Base-by-base conservation (phyloP, 1,139 yeast genomes). In the Zygosaccharomyces sapae region DNA sequence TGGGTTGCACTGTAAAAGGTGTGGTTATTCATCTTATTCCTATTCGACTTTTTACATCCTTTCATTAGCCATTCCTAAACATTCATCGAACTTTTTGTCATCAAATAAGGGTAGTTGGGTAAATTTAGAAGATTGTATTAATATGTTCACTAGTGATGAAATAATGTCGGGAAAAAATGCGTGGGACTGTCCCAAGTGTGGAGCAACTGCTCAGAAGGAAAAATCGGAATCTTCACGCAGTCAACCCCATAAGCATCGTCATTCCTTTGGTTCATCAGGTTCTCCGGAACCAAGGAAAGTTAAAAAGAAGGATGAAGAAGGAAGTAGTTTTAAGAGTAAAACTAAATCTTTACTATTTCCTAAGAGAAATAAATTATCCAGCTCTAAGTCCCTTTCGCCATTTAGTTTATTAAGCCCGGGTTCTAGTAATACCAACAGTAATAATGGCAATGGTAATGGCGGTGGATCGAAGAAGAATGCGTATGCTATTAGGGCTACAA, bases 131-230 rank as follows among this genome's bases (percentile, higher is more conserved):
- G 84, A 81, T 52, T 85, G 94, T 58, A 74, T 85, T 47, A 72
- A 76, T 39, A 75, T 81, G 62, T 84, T 80, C 61, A 81, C 85
- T 0, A 77, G 77, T 51, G 86, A 84, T 50, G 94, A 85, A 63
- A 65, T 81, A 0, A 66, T 85, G 45, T 75, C 79, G 8, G 88
- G 86, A 13, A 89, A 83, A 27, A 83, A 85, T 64, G 84, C 86
- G 6, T 85, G 94, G 94, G 74, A 78, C 52, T 85, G 94, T 67
- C 87, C 92, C 1, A 74, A 75, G 46, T 85, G 94, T 68, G 71
- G 75, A 38, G 69, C 71, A 39, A 63, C 53, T 5, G 48, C 55
- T 10, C 41, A 38, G 19, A 33, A 30, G 5, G 46, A 48, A 22
- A 41, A 44, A 6, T 33, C 33, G 12, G 44, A 39, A 43, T 16